Evolutionary conservation across 148 eudicot species (phyloP), one percentile per base, ranked within the genome.

Genomic region (Nepenthes gracilis): DNA sequence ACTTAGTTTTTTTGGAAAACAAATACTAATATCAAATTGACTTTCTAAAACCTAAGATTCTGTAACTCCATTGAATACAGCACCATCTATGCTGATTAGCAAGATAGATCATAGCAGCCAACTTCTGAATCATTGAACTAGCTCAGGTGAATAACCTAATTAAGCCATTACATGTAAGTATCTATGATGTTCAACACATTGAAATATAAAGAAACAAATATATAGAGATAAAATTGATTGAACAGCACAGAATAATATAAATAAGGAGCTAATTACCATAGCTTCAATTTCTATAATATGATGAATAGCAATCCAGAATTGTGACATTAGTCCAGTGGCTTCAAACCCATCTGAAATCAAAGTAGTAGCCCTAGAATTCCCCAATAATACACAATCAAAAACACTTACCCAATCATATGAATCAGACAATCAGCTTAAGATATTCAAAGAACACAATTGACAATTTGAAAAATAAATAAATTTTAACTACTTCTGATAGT

Each of bases 281-380:
- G 80, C 76, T 85, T 83, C 79, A 36, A 81, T 67, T 48, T 80
- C 78, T 51, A 76, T 79, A 58, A 78, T 75, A 68, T 77, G 85
- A 65, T 68, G 80, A 67, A 78, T 51, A 64, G 70, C 74, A 70
- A 58, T 66, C 81, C 74, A 75, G 68, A 89, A 80, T 61, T 72
- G 70, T 75, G 87, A 83, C 82, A 85, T 85, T 72, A 78, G 78
- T 66, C 54, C 50, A 48, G 35, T 33, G 61, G 65, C 67, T 71
- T 60, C 76, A 70, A 63, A 69, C 53, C 73, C 78, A 84, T 79
- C 77, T 70, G 58, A 72, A 69, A 65, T 61, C 59, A 68, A 68
- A 64, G 63, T 67, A 64, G 59, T 64, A 68, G 64, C 36, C 12
- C 72, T 67, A 71, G 45, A 43, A 47, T 35, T 62, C 63, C 55